phyloP scores from a whole-genome alignment of 441 rosid genomes.

The Bocquillonia castaneifolia region DNA sequence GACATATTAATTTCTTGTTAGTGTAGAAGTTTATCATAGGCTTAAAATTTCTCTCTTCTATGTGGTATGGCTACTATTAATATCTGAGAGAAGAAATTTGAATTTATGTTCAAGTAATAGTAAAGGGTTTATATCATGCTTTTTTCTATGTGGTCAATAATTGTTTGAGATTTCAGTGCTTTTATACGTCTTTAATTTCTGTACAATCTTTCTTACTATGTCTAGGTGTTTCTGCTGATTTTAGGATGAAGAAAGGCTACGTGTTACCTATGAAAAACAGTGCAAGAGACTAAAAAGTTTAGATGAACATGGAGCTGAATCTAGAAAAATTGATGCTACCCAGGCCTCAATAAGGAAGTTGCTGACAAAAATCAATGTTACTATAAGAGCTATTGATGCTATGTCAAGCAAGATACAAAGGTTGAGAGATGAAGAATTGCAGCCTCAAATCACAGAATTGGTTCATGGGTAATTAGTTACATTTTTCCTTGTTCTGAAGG shows the following conservation, averaged over 20 bases:
- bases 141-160: neutral
- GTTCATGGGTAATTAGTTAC: constrained; percentile 52
- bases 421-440: constrained; percentile 82
- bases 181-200: constrained; percentile 14
- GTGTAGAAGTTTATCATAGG: neutral
- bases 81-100: neutral
- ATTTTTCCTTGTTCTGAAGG: constrained; percentile 1
- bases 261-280: constrained; percentile 62
- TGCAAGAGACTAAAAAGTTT: constrained; percentile 55
- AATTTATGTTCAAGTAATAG: neutral
- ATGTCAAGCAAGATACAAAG: constrained; percentile 74
- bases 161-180: constrained; percentile 12
- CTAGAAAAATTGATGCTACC: constrained; percentile 70
- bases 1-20: neutral
- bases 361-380: constrained; percentile 62
- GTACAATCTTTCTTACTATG: constrained; percentile 26
- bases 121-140: neutral
- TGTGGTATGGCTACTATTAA: neutral
- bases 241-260: constrained; percentile 83
- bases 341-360: constrained; percentile 62
- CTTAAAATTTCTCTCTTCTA: neutral
- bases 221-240: constrained; percentile 30
- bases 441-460: constrained; percentile 65
- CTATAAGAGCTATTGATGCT: constrained; percentile 57
- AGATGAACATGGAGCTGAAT: constrained; percentile 72